Evolutionary conservation across 345 rosid species (phyloP).

Genomic region (Noccaea bulbosa): DNA sequence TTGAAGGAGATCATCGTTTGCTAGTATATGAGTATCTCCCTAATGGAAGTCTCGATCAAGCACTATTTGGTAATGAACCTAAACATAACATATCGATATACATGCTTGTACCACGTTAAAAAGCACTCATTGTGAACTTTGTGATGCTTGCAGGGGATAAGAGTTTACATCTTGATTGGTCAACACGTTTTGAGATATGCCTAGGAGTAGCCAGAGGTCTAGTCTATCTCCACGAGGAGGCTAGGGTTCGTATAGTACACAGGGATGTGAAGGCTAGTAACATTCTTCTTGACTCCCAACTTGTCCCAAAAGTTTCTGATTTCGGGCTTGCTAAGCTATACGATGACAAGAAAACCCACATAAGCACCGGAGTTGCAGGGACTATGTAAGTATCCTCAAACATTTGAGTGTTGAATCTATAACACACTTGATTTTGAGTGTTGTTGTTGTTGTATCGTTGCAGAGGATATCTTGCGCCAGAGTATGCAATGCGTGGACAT

Average conservation of each 20-base stretch:
- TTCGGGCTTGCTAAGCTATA: slow-evolving; percentile 51
- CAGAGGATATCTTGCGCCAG: slow-evolving; percentile 70
- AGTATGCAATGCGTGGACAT: slow-evolving; percentile 71
- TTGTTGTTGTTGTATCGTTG: slow-evolving; percentile 7
- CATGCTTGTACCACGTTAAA: slow-evolving; percentile 3
- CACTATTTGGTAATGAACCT: slow-evolving; percentile 36
- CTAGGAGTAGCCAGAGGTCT: slow-evolving; percentile 63
- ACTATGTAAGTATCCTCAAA: slow-evolving; percentile 43
- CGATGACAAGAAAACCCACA: slow-evolving; percentile 51
- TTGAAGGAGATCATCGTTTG: slow-evolving; percentile 47
- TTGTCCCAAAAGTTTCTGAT: slow-evolving; percentile 51
- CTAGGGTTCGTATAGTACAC: slow-evolving; percentile 62
- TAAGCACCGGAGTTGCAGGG: slow-evolving; percentile 54
- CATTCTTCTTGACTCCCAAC: slow-evolving; percentile 56
- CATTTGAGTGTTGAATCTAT: slow-evolving; percentile 35
- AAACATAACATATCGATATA: background rate
- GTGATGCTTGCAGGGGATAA: slow-evolving; percentile 45
- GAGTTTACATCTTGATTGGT: slow-evolving; percentile 52
- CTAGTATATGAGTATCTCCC: slow-evolving; percentile 64
- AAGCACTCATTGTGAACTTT: background rate
- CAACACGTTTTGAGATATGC: slow-evolving; percentile 58
- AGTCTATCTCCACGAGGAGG: slow-evolving; percentile 65
- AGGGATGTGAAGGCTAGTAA: slow-evolving; percentile 70
- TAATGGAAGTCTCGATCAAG: slow-evolving; percentile 61
- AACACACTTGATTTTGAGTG: slow-evolving; percentile 31